Evolutionary conservation across 345 rosid species (phyloP).

Genomic region (Mercurialis annua): DNA sequence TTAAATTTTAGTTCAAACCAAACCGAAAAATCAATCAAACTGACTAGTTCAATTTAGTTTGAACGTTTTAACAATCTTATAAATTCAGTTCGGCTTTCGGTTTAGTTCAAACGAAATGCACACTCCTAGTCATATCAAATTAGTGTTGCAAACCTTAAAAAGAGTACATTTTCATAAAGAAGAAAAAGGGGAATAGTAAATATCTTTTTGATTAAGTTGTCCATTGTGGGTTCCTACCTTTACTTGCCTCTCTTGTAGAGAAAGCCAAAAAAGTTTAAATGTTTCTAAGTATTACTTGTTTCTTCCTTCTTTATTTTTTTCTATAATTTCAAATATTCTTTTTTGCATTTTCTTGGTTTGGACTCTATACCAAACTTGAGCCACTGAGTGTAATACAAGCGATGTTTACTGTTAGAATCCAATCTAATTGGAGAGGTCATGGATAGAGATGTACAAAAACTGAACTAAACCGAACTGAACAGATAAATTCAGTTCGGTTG

Average conservation of each 20-base stretch:
- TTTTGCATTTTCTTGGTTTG: conserved; percentile 2
- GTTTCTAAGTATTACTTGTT: background rate
- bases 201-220: conserved; percentile 5
- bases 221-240: conserved; percentile 1
- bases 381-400: conserved; percentile 13
- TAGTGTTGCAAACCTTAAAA: no score
- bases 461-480: no score
- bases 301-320: background rate
- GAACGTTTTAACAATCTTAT: no score
- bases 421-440: background rate
- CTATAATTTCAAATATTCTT: background rate
- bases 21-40: no score
- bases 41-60: no score
- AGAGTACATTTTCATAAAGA: no score
- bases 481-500: no score
- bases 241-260: conserved; percentile 14
- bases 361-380: conserved; percentile 15
- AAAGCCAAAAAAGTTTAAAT: background rate
- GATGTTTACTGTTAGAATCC: background rate
- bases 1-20: no score
- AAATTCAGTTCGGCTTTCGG: no score
- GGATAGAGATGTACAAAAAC: no score
- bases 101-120: no score
- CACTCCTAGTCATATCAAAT: no score
- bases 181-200: background rate